These are phyloP conservation scores for Anethum foeniculum DNA, from an alignment of 140 eudicot genomes.

Conservation along the genomic window DNA sequence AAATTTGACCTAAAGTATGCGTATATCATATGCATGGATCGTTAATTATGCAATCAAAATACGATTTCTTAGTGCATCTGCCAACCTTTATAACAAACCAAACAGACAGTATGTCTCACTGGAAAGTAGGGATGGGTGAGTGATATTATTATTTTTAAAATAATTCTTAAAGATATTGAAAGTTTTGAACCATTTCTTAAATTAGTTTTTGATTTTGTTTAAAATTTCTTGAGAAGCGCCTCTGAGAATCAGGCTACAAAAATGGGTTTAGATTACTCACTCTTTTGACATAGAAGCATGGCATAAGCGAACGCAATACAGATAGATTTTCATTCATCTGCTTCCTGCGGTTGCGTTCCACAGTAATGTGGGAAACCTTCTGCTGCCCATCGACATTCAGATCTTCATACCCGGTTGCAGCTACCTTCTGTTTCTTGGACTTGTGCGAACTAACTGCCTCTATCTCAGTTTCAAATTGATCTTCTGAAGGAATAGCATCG, in stretches of 20 bases:
- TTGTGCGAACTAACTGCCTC: slow-evolving; percentile 29
- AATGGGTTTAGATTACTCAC: slow-evolving; percentile 16
- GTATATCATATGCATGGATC: not conserved
- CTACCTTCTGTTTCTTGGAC: slow-evolving; percentile 47
- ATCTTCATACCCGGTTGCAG: slow-evolving; percentile 17
- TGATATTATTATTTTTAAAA: not conserved
- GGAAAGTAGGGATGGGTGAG: not conserved
- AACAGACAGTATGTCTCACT: not conserved
- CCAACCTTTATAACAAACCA: no score
- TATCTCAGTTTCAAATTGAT: slow-evolving; percentile 26
- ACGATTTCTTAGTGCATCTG: not conserved
- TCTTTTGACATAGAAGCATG: slow-evolving; percentile 87
- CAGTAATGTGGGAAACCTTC: slow-evolving; percentile 66
- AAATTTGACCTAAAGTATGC: not conserved
- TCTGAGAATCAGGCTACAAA: not conserved
- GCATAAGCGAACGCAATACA: slow-evolving; percentile 83
- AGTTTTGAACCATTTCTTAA: no score
- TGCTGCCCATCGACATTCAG: slow-evolving; percentile 30
- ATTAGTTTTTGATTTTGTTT: not conserved
- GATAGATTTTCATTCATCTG: slow-evolving; percentile 86
- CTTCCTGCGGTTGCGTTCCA: slow-evolving; percentile 89
- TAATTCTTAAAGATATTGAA: no score
- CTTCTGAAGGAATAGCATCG: not conserved
- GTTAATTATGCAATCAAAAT: not conserved
- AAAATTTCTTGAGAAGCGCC: not conserved